Evolutionary conservation across 257 asterid genomes (phyloP).

Genomic region (Linderniella brevidens): DNA sequence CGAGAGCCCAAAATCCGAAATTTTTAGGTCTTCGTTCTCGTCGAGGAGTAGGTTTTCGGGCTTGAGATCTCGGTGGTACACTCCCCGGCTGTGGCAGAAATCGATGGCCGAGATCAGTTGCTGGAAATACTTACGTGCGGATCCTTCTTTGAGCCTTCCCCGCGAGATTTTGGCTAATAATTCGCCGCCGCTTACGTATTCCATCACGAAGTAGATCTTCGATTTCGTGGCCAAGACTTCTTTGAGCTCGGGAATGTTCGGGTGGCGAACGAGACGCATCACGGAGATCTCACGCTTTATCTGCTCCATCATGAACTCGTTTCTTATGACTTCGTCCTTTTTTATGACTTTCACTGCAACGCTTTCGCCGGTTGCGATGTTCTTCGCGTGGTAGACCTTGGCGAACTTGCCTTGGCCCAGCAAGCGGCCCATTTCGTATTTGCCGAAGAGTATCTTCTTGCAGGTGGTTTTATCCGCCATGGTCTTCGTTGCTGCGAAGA

Average conservation of each 20-base stretch:
- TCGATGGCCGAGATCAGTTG: conserved; percentile 26
- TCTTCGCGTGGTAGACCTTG: conserved; percentile 21
- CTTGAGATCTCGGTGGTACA: conserved; percentile 28
- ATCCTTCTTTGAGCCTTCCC: conserved; percentile 19
- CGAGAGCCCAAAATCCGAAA: conserved; percentile 29
- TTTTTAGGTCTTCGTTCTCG: conserved; percentile 18
- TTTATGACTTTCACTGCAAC: conserved; percentile 31
- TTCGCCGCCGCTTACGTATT: conserved; percentile 21
- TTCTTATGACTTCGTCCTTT: conserved; percentile 18
- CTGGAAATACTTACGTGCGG: conserved; percentile 25
- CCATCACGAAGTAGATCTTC: conserved; percentile 29
- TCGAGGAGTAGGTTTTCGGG: conserved; percentile 33
- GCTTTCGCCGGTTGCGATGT: conserved; percentile 12
- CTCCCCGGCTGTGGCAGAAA: conserved; percentile 26
- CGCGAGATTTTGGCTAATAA: conserved; percentile 16
- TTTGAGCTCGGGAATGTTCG: conserved; percentile 24
- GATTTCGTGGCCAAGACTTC: conserved; percentile 33
- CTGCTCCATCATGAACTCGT: conserved; percentile 21
- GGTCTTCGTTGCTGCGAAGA: too few relatives aligned
- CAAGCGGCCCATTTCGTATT: conserved; percentile 21
- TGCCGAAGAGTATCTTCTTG: conserved; percentile 26
- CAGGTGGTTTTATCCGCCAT: too few relatives aligned
- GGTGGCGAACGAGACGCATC: conserved; percentile 37
- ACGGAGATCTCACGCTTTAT: conserved; percentile 29
- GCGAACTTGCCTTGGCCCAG: conserved; percentile 28